Evolutionary conservation across 192 early-diverging fungal genomes (phyloP).

Genomic region (Coemansia sp.): DNA sequence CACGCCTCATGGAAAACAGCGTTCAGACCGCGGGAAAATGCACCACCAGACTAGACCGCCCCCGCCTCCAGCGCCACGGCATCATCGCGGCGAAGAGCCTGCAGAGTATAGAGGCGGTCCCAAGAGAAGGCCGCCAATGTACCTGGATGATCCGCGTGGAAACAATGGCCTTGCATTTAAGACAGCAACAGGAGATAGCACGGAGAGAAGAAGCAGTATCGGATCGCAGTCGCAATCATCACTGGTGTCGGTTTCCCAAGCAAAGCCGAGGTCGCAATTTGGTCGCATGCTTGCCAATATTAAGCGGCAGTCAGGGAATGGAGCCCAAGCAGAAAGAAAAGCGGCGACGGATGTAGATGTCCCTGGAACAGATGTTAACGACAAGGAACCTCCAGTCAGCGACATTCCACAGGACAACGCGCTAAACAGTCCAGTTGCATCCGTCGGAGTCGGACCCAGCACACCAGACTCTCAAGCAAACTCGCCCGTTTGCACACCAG

Average conservation of each 20-base stretch:
- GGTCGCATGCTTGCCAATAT: slow-evolving; percentile 49
- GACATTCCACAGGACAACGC: not conserved
- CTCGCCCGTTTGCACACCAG: slow-evolving; percentile 7
- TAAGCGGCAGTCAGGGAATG: slow-evolving; percentile 15
- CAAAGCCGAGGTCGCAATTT: slow-evolving; percentile 43
- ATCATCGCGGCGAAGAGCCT: not conserved
- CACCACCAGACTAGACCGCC: not conserved
- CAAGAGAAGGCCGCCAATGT: not conserved
- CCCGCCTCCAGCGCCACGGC: not conserved
- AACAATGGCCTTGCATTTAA: slow-evolving; percentile 14
- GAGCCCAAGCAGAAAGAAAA: not conserved
- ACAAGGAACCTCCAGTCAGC: not conserved
- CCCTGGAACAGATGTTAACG: not conserved
- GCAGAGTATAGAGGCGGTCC: not conserved
- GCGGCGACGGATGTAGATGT: not conserved
- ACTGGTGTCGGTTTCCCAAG: not conserved
- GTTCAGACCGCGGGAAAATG: not conserved
- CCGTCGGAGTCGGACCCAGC: not conserved
- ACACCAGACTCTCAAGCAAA: not conserved
- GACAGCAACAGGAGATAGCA: not conserved
- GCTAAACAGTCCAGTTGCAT: not conserved
- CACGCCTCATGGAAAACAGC: not conserved
- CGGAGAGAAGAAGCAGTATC: slow-evolving; percentile 4
- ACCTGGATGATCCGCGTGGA: slow-evolving; percentile 48
- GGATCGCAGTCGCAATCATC: slow-evolving; percentile 20